Conservation (phyloP, 1,284 basidiomycete genomes). For the Boletellus deceptivus region DNA sequence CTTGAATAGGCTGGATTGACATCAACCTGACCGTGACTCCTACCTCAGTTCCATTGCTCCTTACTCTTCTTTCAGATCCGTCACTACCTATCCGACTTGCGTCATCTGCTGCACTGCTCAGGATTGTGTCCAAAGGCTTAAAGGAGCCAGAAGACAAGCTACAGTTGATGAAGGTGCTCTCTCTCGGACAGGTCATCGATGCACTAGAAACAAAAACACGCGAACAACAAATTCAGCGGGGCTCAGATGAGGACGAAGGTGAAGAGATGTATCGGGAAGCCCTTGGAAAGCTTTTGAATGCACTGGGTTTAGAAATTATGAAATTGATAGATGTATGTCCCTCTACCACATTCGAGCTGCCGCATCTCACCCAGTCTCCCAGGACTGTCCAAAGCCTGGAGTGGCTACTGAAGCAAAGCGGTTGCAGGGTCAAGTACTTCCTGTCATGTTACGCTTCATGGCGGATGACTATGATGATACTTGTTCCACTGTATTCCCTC, state of each 20-base stretch:
- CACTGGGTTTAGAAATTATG: constrained; percentile 80
- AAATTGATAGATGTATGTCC: constrained; percentile 74
- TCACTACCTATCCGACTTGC: constrained; percentile 81
- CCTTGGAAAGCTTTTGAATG: constrained; percentile 83
- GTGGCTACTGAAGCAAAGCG: constrained; percentile 68
- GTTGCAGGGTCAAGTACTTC: constrained; percentile 71
- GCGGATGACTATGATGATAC: constrained; percentile 88
- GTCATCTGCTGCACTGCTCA: constrained; percentile 76
- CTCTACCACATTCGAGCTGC: constrained; percentile 5
- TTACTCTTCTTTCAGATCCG: constrained; percentile 80
- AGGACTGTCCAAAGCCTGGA: constrained; percentile 65
- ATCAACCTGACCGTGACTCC: constrained; percentile 95
- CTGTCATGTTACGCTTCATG: constrained; percentile 86
- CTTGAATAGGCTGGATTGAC: constrained; percentile 88
- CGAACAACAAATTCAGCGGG: constrained; percentile 62
- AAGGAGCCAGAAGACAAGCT: constrained; percentile 92
- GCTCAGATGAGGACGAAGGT: constrained; percentile 67
- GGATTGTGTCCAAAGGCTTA: constrained; percentile 89
- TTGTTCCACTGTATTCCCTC: constrained; percentile 78
- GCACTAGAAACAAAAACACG: constrained; percentile 79
- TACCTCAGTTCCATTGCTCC: constrained; percentile 83
- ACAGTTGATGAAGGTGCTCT: constrained; percentile 86
- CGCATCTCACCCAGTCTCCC: constrained; percentile 7
- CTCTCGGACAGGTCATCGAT: constrained; percentile 77
- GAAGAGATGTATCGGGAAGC: constrained; percentile 88